These are phyloP conservation scores for Aureobasidium lini DNA, from an alignment of 2,329 filamentous ascomycete genomes.

Conservation along the genomic window DNA sequence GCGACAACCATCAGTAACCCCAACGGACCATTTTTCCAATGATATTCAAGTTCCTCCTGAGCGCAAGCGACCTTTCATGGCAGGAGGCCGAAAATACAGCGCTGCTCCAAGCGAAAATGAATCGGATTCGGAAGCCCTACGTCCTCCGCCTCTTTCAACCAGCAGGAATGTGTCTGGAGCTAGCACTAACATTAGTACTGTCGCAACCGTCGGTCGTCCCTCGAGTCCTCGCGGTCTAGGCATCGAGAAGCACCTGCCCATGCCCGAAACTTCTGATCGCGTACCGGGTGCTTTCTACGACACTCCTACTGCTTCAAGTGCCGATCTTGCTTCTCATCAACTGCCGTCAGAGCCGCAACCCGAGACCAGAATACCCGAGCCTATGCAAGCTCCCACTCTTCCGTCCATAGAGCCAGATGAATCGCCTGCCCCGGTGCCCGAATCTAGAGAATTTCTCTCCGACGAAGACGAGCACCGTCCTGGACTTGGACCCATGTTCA, in stretches of 20 bases:
- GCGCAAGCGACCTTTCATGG: constrained; percentile 60
- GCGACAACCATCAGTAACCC: neutral
- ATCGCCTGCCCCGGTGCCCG: neutral
- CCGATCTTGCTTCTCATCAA: constrained; percentile 1
- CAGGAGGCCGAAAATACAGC: constrained; percentile 34
- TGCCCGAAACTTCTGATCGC: neutral
- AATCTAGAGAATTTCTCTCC: neutral
- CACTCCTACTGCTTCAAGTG: constrained; percentile 14
- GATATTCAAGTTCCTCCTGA: constrained; percentile 40
- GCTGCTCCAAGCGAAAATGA: neutral
- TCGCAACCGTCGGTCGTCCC: constrained; percentile 5
- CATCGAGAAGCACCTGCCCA: neutral
- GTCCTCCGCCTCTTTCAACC: constrained; percentile 24
- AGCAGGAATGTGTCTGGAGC: constrained; percentile 13
- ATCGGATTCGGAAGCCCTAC: constrained; percentile 20
- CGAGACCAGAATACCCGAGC: neutral
- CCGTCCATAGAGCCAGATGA: constrained; percentile 8
- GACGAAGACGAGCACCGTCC: constrained; percentile 53
- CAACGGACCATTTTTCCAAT: neutral
- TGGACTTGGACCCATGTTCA: constrained; percentile 85
- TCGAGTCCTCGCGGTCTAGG: constrained; percentile 8
- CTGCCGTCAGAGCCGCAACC: constrained; percentile 6
- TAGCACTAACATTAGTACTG: neutral
- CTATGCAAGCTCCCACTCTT: constrained; percentile 11
- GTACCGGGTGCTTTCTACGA: constrained; percentile 16